Percentiles rank a stretch among this genome's conserved stretches.
Evolutionary conservation across 2,329 filamentous ascomycete species (phyloP).

Genomic region (Aaosphaeria pasadenensis): DNA sequence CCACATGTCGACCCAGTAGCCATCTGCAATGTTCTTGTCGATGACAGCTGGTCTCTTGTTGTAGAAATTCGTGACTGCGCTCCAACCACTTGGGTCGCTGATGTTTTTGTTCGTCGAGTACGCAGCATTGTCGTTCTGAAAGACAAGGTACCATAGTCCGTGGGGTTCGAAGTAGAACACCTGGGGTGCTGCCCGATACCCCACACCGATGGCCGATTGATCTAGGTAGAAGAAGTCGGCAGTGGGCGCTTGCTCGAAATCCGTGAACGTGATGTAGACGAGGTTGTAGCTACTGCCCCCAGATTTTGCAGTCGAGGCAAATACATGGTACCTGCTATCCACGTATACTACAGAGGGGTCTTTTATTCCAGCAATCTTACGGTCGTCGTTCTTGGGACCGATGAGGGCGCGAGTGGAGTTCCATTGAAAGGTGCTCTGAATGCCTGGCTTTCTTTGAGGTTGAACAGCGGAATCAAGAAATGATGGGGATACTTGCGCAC

Average conservation of each 20-base stretch:
- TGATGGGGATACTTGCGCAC: too few species aligned
- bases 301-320: constrained; percentile 37
- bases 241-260: constrained; percentile 28
- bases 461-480: too few species aligned
- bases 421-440: constrained; percentile 21
- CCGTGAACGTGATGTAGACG: constrained; percentile 42
- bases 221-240: constrained; percentile 41
- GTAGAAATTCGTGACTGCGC: constrained; percentile 37
- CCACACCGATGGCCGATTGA: constrained; percentile 34
- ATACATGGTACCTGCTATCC: constrained; percentile 44
- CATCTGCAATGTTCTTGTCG: constrained; percentile 28
- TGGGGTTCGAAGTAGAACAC: constrained; percentile 44
- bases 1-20: constrained; percentile 47
- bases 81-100: constrained; percentile 40
- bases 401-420: constrained; percentile 24
- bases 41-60: constrained; percentile 31
- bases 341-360: constrained; percentile 32
- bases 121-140: constrained; percentile 43
- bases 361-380: constrained; percentile 28
- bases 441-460: too few species aligned
- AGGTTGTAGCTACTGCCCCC: constrained; percentile 34
- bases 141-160: constrained; percentile 43
- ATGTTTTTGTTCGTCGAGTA: constrained; percentile 44
- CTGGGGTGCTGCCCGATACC: constrained; percentile 42
- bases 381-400: constrained; percentile 24